These are phyloP conservation scores for Phanerodontia chrysosporium DNA, from an alignment of 768 basidiomycete genomes.

Conservation along the genomic window DNA sequence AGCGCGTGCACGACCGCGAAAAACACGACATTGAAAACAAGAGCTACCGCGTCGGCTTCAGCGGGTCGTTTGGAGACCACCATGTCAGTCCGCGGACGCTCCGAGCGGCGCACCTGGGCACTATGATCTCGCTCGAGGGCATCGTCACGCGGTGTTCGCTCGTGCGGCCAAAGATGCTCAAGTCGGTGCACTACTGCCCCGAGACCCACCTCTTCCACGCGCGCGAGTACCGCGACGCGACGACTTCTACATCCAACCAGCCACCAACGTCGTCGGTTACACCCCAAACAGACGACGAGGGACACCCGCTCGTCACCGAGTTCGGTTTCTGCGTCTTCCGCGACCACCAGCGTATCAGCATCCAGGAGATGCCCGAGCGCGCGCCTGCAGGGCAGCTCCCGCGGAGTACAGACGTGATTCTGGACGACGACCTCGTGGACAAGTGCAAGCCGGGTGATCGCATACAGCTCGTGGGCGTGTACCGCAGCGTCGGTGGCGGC, in stretches of 20 bases:
- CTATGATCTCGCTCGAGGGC: constrained; percentile 96
- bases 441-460: constrained; percentile 97
- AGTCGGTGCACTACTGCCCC: constrained; percentile 94
- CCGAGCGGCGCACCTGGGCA: constrained; percentile 82
- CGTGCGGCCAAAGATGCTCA: constrained; percentile 97
- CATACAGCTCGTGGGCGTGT: constrained; percentile 93
- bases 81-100: constrained; percentile 95
- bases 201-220: constrained; percentile 79
- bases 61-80: constrained; percentile 97
- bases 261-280: constrained; percentile 84
- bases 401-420: constrained; percentile 90
- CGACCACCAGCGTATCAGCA: constrained; percentile 96
- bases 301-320: constrained; percentile 82
- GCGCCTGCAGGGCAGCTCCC: constrained; percentile 97
- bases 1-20: constrained; percentile 67
- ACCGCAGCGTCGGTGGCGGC: constrained; percentile 91
- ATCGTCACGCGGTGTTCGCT: constrained; percentile 98
- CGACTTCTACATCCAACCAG: constrained; percentile 78
- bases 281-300: constrained; percentile 90
- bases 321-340: constrained; percentile 89
- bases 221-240: constrained; percentile 90
- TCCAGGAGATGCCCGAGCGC: constrained; percentile 99
- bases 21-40: constrained; percentile 82
- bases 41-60: constrained; percentile 83
- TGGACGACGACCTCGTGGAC: constrained; percentile 96